Percentiles rank a stretch among this genome's conserved stretches.
These are phyloP conservation scores for Aaosphaeria arxii DNA, from an alignment of 2,329 filamentous ascomycete species.

Conservation along the genomic window DNA sequence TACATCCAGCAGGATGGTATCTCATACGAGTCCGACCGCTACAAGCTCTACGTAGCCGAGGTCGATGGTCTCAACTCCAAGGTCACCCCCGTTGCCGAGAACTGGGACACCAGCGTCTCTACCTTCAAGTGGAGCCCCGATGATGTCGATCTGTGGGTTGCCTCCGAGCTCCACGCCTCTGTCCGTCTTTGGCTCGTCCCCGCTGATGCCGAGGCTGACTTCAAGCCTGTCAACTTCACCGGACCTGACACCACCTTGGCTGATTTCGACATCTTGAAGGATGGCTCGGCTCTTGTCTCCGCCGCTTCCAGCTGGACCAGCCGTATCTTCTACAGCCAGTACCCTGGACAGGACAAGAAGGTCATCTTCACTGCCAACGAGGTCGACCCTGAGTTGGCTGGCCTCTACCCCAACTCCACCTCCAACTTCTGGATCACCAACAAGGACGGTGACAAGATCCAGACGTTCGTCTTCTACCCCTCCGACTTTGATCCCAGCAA, in stretches of 20 bases:
- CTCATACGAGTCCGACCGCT: slow-evolving; percentile 74
- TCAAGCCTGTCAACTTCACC: slow-evolving; percentile 39
- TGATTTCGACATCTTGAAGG: slow-evolving; percentile 55
- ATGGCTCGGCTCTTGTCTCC: slow-evolving; percentile 50
- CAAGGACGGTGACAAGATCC: slow-evolving; percentile 55
- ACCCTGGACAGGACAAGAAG: slow-evolving; percentile 29
- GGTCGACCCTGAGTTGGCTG: slow-evolving; percentile 63
- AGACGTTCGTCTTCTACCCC: slow-evolving; percentile 65
- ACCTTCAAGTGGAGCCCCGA: slow-evolving; percentile 27
- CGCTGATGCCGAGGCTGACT: slow-evolving; percentile 54
- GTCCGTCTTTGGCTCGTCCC: slow-evolving; percentile 58
- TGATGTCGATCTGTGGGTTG: slow-evolving; percentile 29
- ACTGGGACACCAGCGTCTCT: slow-evolving; percentile 33
- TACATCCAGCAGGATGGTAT: slow-evolving; percentile 71
- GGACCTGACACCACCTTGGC: slow-evolving; percentile 38
- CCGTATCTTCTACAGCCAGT: slow-evolving; percentile 29
- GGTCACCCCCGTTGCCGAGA: slow-evolving; percentile 24
- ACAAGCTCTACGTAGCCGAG: slow-evolving; percentile 45
- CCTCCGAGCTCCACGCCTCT: slow-evolving; percentile 28
- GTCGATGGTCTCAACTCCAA: slow-evolving; percentile 26
- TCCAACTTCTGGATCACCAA: slow-evolving; percentile 70
- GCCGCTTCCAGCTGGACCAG: slow-evolving; percentile 29
- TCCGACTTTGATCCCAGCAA: slow-evolving; percentile 63
- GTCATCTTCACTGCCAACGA: slow-evolving; percentile 60
- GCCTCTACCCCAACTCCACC: slow-evolving; percentile 60